Percentiles rank a stretch among this genome's conserved stretches.
Evolutionary conservation across 768 basidiomycete genomes (phyloP).

Genomic region (Xerocomellus dryophilus): DNA sequence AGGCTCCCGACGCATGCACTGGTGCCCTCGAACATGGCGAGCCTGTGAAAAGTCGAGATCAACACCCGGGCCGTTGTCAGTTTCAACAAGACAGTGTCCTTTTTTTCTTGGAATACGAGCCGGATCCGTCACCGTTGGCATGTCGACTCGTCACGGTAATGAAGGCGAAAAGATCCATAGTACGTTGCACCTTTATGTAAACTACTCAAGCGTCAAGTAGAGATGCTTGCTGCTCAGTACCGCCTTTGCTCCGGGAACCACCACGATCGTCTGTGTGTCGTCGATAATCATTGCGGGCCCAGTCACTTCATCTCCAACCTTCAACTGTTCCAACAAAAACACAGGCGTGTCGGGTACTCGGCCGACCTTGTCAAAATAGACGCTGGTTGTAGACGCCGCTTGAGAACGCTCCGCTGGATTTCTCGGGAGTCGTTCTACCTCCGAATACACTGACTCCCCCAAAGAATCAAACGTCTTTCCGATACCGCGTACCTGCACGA

Average conservation of each 20-base stretch:
- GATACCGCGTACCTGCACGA: conserved; percentile 71
- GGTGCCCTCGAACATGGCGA: background rate
- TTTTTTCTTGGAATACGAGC: background rate
- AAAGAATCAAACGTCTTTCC: conserved; percentile 86
- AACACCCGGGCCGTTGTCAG: background rate
- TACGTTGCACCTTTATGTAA: conserved; percentile 3
- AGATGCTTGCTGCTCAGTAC: conserved; percentile 69
- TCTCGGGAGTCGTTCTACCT: conserved; percentile 55
- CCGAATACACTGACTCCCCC: conserved; percentile 74
- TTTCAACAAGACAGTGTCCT: background rate
- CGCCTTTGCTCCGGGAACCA: conserved; percentile 71
- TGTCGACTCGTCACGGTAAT: background rate
- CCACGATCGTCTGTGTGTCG: conserved; percentile 90
- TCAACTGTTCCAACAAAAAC: conserved; percentile 62
- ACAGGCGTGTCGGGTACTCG: conserved; percentile 79
- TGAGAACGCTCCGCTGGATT: conserved; percentile 37
- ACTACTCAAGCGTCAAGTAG: conserved; percentile 44
- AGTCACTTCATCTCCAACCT: conserved; percentile 64
- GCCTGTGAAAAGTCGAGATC: background rate
- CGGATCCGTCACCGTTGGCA: background rate
- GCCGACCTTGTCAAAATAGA: conserved; percentile 81
- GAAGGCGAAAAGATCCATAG: background rate
- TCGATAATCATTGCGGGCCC: conserved; percentile 96
- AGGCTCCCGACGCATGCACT: background rate
- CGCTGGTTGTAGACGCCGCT: conserved; percentile 56